Percentiles rank a stretch among this genome's conserved stretches.
Evolutionary conservation across 1,284 basidiomycete genomes (phyloP).

Genomic region (Trametes sp.): DNA sequence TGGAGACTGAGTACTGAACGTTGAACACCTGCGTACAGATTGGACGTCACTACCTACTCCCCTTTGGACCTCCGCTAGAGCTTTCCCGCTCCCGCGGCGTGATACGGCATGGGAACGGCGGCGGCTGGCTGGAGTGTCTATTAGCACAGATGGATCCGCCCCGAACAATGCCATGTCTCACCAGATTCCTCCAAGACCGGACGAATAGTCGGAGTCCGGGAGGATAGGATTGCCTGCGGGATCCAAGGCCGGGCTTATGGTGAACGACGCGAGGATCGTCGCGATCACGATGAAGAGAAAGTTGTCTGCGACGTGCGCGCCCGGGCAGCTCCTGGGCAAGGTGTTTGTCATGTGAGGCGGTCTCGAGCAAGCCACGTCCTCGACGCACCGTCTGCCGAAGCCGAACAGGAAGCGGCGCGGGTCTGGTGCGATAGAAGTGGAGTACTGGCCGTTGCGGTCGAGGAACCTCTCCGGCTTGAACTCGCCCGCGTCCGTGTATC

Average conservation of each 20-base stretch:
- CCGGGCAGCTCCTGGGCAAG: slow-evolving; percentile 1
- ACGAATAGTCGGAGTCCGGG: neutral
- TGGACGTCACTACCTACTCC: too few species aligned
- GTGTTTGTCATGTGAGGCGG: neutral
- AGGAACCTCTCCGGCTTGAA: slow-evolving; percentile 27
- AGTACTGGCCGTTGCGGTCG: neutral
- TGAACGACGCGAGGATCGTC: neutral
- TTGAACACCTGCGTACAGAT: too few species aligned
- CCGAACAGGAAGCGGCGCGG: slow-evolving; percentile 12
- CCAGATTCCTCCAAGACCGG: slow-evolving; percentile 2
- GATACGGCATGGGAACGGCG: neutral
- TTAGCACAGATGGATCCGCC: neutral
- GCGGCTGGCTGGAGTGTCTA: neutral
- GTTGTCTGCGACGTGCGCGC: neutral
- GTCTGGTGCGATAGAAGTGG: neutral
- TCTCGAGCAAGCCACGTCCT: too few species aligned
- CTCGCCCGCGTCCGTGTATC: slow-evolving; percentile 29
- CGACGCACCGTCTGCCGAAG: slow-evolving; percentile 19
- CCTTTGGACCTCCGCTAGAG: too few species aligned
- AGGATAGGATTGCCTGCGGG: slow-evolving; percentile 5
- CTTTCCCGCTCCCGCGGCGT: too few species aligned
- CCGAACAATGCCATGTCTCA: neutral
- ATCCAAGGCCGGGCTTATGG: slow-evolving; percentile 5
- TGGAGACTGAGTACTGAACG: too few species aligned
- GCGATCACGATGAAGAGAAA: neutral